Base-by-base conservation (phyloP, 2,329 filamentous ascomycete species). In the Cladosporium colombiae region DNA sequence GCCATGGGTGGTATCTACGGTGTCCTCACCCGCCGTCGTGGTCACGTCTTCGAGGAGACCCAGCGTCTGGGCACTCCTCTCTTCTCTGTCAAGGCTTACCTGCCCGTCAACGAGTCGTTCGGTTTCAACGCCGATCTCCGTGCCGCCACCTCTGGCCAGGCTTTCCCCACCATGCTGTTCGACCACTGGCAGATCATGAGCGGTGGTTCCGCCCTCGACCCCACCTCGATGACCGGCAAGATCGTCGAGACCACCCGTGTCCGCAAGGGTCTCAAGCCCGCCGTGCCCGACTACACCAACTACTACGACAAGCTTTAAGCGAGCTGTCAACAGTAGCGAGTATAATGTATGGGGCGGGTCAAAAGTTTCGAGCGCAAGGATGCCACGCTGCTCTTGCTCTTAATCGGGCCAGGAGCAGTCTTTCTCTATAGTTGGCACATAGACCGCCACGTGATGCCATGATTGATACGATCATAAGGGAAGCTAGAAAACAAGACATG, bases 1-100 rank as follows among this genome's bases (percentile, higher is more conserved):
- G 94, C 95, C 81, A 98, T 99, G 95, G 95, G 95, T 88, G 95
- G 95, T 88, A 96, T 99, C 83, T 99, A 99, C 85, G 91, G 93
- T 90, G 93, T 97, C 80, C 91, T 99, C 77, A 97, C 93, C 84
- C 91, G 93, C 79, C 88, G 93, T 83, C 90, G 95, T 91, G 95
- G 95, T 88, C 94, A 98, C 89, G 95, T 99, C 84, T 97, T 98
- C 89, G 86, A 86, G 81, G 95, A 99, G 87, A 91, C 96, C 87
- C 95, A 99, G 88, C 92, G 95, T 79, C 91, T 94, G 70, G 95
- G 95, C 84, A 99, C 95, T 81, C 95, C 95, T 83, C 91, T 99
- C 70, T 99, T 98, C 91, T 98, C 92, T 83, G 91, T 99, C 88
- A 97, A 96, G 89, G 92, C 93, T 70, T 96, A 96, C 86, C 87